Percentiles rank a stretch among this genome's conserved stretches.
These are phyloP conservation scores for Lasiodiplodia gonubiensis DNA, from an alignment of 2,329 filamentous ascomycete species.

Conservation along the genomic window DNA sequence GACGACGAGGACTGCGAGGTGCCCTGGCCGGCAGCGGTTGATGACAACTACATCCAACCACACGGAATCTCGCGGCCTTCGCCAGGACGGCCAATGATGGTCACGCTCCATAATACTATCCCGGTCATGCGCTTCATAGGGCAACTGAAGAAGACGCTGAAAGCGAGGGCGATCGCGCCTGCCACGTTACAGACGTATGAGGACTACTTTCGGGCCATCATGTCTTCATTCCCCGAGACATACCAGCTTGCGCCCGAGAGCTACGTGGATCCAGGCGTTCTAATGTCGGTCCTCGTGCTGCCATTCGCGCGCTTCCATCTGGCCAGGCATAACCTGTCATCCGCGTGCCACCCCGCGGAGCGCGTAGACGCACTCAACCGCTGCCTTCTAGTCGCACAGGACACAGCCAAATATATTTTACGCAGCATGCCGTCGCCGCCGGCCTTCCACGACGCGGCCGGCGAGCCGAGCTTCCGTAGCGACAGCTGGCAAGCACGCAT, in stretches of 20 bases:
- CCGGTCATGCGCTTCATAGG: constrained; percentile 81
- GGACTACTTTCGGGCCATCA: constrained; percentile 75
- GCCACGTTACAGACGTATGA: constrained; percentile 80
- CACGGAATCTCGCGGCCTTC: constrained; percentile 53
- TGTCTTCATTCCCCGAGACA: constrained; percentile 74
- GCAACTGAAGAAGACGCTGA: constrained; percentile 72
- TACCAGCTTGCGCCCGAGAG: constrained; percentile 72
- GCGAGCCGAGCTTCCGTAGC: constrained; percentile 32
- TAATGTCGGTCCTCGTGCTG: constrained; percentile 78
- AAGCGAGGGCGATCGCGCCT: constrained; percentile 67
- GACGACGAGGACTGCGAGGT: constrained; percentile 89
- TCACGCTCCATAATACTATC: constrained; percentile 77
- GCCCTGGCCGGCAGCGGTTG: constrained; percentile 75
- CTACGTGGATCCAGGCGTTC: constrained; percentile 72
- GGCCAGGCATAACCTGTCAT: constrained; percentile 85
- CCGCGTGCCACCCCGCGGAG: constrained; percentile 68
- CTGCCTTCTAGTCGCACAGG: constrained; percentile 74
- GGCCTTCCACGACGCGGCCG: constrained; percentile 29
- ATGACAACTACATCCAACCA: constrained; percentile 75
- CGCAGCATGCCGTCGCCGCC: constrained; percentile 62
- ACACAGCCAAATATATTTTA: constrained; percentile 77
- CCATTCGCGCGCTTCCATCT: constrained; percentile 84
- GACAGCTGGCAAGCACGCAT: constrained; percentile 62
- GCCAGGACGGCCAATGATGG: constrained; percentile 53
- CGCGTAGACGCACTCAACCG: constrained; percentile 76